Evolutionary conservation across 805 yeast genomes (phyloP).

Genomic region (Metschnikowia aberdeeniae): DNA sequence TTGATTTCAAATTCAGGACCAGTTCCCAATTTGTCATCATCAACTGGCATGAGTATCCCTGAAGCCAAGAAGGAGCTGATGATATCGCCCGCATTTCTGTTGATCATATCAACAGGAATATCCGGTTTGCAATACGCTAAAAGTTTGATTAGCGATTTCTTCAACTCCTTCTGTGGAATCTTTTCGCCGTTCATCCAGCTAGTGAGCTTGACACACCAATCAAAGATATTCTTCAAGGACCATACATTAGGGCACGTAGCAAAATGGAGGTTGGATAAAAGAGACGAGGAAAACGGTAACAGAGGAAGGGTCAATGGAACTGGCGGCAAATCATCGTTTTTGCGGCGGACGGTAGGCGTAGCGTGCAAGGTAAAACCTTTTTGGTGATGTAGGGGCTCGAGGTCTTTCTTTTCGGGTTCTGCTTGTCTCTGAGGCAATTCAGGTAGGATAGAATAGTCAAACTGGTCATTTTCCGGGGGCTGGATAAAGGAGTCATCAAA

Average conservation of each 20-base stretch:
- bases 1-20: background rate
- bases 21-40: background rate
- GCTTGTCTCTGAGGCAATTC: conserved; percentile 23
- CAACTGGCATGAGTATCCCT: conserved; percentile 26
- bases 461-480: conserved; percentile 19
- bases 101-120: conserved; percentile 47
- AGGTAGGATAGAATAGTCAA: conserved; percentile 35
- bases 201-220: conserved; percentile 50
- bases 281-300: conserved; percentile 52
- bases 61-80: conserved; percentile 38
- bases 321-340: conserved; percentile 34
- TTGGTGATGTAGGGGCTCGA: background rate
- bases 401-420: conserved; percentile 5
- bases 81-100: conserved; percentile 48
- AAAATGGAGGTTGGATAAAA: conserved; percentile 47
- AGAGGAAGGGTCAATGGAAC: conserved; percentile 49
- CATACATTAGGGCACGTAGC: conserved; percentile 44
- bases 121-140: conserved; percentile 49
- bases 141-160: conserved; percentile 48
- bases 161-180: conserved; percentile 50
- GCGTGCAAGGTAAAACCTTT: background rate
- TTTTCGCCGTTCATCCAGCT: conserved; percentile 51
- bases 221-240: conserved; percentile 45
- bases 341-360: conserved; percentile 9
- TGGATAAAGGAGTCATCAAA: conserved; percentile 18